Base-by-base conservation (phyloP, 495 filamentous ascomycete species). In the Podospora didyma region DNA sequence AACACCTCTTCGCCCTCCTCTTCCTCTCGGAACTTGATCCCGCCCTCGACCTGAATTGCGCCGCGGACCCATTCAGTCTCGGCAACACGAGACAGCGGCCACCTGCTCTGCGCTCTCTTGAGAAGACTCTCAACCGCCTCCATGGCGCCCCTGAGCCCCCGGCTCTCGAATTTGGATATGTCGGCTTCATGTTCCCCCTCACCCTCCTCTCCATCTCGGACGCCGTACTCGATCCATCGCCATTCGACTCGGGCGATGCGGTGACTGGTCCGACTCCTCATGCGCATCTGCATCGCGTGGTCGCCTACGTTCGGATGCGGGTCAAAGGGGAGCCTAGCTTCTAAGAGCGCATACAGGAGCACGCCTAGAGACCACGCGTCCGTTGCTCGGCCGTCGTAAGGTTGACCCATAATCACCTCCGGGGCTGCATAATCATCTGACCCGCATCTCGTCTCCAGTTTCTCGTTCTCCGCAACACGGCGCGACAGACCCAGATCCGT, bases 351-450 rank as follows among this genome's bases (percentile, higher is more conserved):
- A 67, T 97, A 98, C 0, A 97, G 81, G 9, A 96, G 73, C 2
- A 98, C 94, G 47, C 94, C 94, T 5, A 97, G 80, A 1, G 93
- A 92, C 94, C 94, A 98, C 19, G 92, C 91, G 64, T 98, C 94
- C 3, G 89, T 93, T 7, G 83, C 79, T 19, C 95, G 91, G 34
- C 95, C 94, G 68, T 98, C 94, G 67, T 98, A 98, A 5, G 90
- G 82, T 65, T 96, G 91, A 19, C 91, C 91, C 79, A 98, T 89
- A 21, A 98, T 86, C 45, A 98, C 89, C 69, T 98, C 94, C 0
- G 94, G 94, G 0, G 94, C 91, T 3, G 94, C 95, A 65, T 98
- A 98, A 75, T 98, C 94, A 70, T 97, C 94, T 34, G 88, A 93
- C 17, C 94, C 94, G 67, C 94, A 98, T 14, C 93, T 81, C 12